A percentile compares a stretch with the other conserved stretches of the same genome.
phyloP scores from a whole-genome alignment of 2,329 filamentous ascomycete genomes.

The Colletotrichum endophyticum region DNA sequence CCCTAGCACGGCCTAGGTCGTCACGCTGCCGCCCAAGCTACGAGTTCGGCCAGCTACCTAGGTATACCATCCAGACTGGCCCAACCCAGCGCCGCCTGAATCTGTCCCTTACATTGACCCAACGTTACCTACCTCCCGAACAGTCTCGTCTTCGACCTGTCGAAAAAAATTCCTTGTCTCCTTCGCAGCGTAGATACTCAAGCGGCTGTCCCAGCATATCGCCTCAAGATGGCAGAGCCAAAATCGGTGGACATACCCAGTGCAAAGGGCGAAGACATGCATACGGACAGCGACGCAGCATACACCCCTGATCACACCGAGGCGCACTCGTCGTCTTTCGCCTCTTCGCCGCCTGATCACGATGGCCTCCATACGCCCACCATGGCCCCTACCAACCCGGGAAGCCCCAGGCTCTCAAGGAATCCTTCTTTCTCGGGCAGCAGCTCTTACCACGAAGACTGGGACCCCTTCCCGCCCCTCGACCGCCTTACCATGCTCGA shows the following conservation, averaged over 20 bases:
- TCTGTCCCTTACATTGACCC: background rate
- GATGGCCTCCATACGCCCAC: constrained; percentile 53
- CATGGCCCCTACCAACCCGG: constrained; percentile 49
- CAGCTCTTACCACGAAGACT: constrained; percentile 87
- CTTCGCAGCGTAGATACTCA: background rate
- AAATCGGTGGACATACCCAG: constrained; percentile 33
- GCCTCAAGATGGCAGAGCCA: constrained; percentile 34
- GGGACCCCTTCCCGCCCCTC: constrained; percentile 84
- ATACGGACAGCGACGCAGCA: constrained; percentile 47
- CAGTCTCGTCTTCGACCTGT: background rate
- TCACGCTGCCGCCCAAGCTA: background rate
- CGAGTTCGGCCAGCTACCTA: background rate
- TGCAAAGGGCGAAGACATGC: constrained; percentile 39
- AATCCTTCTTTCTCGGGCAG: constrained; percentile 83
- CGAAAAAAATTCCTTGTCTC: background rate
- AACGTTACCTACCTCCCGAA: background rate
- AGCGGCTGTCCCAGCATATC: background rate
- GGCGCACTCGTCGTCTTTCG: constrained; percentile 38
- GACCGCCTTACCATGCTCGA: constrained; percentile 93
- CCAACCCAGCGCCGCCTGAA: background rate
- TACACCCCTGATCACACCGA: constrained; percentile 47
- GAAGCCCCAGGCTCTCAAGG: constrained; percentile 69
- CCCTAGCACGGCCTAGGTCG: background rate
- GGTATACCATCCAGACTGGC: background rate
- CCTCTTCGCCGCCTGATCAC: constrained; percentile 48